Base-by-base conservation (phyloP, 176 grass and related monocot species). In the Oropetium thomaeum region DNA sequence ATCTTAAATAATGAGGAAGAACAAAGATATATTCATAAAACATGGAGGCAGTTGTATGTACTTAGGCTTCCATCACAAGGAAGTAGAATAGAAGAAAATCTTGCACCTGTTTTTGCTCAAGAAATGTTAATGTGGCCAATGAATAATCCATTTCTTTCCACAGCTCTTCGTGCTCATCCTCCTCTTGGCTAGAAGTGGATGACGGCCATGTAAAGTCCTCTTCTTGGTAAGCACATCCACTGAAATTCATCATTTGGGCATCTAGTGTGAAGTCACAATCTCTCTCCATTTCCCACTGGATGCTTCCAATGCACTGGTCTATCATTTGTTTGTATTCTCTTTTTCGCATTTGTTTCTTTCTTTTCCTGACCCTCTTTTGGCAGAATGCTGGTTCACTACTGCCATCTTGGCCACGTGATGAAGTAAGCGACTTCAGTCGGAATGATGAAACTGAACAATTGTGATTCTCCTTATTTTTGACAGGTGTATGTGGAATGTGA, bases 91-190 rank as follows among this genome's bases (percentile, higher is more conserved):
- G 45, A 78, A 38, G 10, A 80, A 75, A 58, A 65, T 10, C 53
- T 39, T 0, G 0, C 22, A 97, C 94, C 94, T 91, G 79, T 10
- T 89, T 97, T 85, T 89, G 52, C 60, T 93, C 83, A 87, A 87
- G 71, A 83, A 97, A 71, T 52, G 78, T 78, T 58, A 93, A 15
- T 75, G 80, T 81, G 23, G 54, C 84, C 52, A 97, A 63, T 84
- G 81, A 87, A 81, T 89, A 81, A 47, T 97, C 90, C 94, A 91
- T 93, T 64, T 97, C 86, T 67, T 93, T 82, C 90, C 90, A 97
- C 49, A 93, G 67, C 60, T 89, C 88, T 65, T 87, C 88, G 63
- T 85, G 84, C 69, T 87, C 90, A 76, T 85, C 81, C 59, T 91
- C 82, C 28, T 81, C 72, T 76, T 82, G 61, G 70, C 29, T 53